These are phyloP conservation scores for Ambrosia trifida DNA, from an alignment of 129 eudicot genomes.

Conservation along the genomic window DNA sequence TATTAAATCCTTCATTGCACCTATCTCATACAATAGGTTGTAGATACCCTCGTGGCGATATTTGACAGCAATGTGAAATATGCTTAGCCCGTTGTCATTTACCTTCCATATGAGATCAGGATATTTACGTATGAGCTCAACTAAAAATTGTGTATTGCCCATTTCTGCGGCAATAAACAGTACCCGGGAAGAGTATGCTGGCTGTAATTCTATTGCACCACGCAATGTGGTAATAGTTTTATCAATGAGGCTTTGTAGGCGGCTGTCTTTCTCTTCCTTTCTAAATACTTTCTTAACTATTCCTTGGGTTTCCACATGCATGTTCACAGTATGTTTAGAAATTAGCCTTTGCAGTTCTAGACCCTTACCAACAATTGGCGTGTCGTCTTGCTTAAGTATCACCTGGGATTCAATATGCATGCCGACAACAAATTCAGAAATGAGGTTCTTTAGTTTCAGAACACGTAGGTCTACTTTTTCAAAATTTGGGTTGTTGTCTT, in stretches of 20 bases:
- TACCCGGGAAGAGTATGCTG: not conserved
- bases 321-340: conserved; percentile 5
- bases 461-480: not conserved
- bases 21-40: not conserved
- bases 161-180: not conserved
- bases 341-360: not conserved
- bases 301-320: not conserved
- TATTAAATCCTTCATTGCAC: not conserved
- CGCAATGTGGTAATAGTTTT: not conserved
- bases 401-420: not conserved
- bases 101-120: not conserved
- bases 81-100: not conserved
- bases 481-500: not conserved
- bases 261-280: not conserved
- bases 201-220: not conserved
- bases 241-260: not conserved
- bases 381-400: not conserved
- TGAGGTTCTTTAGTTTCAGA: not conserved
- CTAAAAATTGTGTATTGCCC: not conserved
- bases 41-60: not conserved
- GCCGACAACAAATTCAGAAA: conserved; percentile 1
- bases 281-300: not conserved
- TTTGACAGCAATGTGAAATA: conserved; percentile 2
- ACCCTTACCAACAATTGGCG: not conserved
- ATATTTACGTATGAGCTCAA: not conserved